Conservation (phyloP, 768 basidiomycete genomes). For the Plicaturopsis crispa region DNA sequence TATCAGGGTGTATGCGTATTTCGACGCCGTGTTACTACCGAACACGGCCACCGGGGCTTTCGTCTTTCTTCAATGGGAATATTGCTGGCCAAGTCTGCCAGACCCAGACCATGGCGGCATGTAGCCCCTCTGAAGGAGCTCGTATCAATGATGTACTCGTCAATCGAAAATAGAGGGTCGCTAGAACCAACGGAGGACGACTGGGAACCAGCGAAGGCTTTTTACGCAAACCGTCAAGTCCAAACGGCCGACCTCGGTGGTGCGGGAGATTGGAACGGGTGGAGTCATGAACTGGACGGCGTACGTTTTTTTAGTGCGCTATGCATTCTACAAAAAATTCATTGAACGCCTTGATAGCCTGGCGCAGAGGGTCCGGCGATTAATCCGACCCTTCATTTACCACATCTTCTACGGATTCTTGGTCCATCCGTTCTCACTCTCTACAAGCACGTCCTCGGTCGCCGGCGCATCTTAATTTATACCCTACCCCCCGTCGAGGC, state of each 20-base stretch:
- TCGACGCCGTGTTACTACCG: slow-evolving; percentile 56
- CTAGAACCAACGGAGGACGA: slow-evolving; percentile 46
- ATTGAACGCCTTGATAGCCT: slow-evolving; percentile 8
- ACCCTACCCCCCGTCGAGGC: slow-evolving; percentile 75
- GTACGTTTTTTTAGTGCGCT: slow-evolving; percentile 29
- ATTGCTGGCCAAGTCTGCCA: slow-evolving; percentile 53
- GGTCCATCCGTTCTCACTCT: slow-evolving; percentile 74
- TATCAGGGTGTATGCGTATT: slow-evolving; percentile 73
- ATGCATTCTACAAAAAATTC: too few relatives aligned
- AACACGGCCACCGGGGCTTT: slow-evolving; percentile 72
- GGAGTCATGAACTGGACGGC: slow-evolving; percentile 58
- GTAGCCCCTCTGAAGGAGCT: slow-evolving; percentile 56
- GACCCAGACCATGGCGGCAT: slow-evolving; percentile 75
- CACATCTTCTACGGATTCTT: slow-evolving; percentile 68
- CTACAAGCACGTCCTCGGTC: slow-evolving; percentile 72
- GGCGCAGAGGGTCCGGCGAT: slow-evolving; percentile 12
- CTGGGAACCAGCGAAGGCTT: slow-evolving; percentile 54
- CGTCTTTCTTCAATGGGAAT: slow-evolving; percentile 75
- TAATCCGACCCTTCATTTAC: slow-evolving; percentile 63
- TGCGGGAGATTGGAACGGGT: slow-evolving; percentile 57
- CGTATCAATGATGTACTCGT: slow-evolving; percentile 43
- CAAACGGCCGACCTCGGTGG: slow-evolving; percentile 42
- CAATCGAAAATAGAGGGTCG: slow-evolving; percentile 36
- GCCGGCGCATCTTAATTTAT: slow-evolving; percentile 72
- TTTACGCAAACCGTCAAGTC: slow-evolving; percentile 60